A percentile compares a stretch with the other conserved stretches of the same genome.
Evolutionary conservation across 257 asterid genomes (phyloP).

Genomic region (Craterostigma plantagineum): DNA sequence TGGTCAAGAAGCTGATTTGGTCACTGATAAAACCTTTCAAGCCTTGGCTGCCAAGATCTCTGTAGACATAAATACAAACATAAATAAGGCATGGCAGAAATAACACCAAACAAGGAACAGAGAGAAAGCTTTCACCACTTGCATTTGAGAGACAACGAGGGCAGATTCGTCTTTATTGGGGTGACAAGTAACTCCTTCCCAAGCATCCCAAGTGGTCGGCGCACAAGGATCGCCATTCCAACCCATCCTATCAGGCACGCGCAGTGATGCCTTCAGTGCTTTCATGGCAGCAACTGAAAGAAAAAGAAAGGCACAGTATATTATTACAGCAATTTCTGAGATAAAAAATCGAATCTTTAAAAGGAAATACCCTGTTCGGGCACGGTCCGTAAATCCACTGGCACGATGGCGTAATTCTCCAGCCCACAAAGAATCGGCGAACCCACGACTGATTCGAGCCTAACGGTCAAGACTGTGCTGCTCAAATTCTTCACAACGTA

Average conservation of each 20-base stretch:
- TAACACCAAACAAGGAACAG: not conserved
- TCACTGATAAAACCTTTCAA: constrained; percentile 79
- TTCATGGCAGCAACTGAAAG: constrained; percentile 74
- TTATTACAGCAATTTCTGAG: no score
- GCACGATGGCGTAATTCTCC: constrained; percentile 89
- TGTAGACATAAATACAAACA: constrained; percentile 14
- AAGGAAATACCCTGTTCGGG: constrained; percentile 49
- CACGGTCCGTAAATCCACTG: constrained; percentile 53
- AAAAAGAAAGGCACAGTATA: no score
- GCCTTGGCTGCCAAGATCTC: constrained; percentile 96
- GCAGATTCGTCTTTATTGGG: constrained; percentile 31
- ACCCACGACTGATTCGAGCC: constrained; percentile 55
- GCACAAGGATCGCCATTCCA: constrained; percentile 99
- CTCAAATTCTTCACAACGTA: constrained; percentile 74
- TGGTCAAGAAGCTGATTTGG: constrained; percentile 54
- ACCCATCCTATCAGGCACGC: constrained; percentile 90
- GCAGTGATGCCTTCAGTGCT: constrained; percentile 78
- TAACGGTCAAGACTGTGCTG: constrained; percentile 35
- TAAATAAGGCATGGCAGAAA: not conserved
- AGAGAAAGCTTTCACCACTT: constrained; percentile 9
- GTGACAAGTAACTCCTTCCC: constrained; percentile 94
- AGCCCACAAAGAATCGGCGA: constrained; percentile 75
- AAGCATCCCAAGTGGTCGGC: constrained; percentile 95
- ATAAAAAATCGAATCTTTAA: not conserved
- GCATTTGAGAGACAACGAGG: constrained; percentile 84